Percentiles rank a stretch among this genome's conserved stretches.
phyloP scores from a whole-genome alignment of 345 rosid species.

The Citrus cavaleriei region DNA sequence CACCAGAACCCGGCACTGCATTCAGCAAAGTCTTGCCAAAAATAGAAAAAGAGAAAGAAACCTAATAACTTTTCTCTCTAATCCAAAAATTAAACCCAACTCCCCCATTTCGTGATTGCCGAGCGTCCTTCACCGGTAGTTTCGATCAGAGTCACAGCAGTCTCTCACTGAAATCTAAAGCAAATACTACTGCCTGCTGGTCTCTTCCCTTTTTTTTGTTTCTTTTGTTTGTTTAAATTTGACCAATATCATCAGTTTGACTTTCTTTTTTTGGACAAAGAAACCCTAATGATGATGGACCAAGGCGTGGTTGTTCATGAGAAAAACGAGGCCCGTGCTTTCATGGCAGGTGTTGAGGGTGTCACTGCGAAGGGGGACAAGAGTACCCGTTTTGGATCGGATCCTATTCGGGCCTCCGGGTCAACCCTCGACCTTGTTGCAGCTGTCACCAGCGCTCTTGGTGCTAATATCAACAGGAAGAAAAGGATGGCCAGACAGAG shows the following conservation, averaged over 20 bases:
- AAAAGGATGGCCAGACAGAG: constrained; percentile 90
- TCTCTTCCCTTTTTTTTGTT: constrained; percentile 14
- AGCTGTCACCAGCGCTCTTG: constrained; percentile 42
- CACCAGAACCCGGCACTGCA: constrained; percentile 21
- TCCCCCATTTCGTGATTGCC: constrained; percentile 62
- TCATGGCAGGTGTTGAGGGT: constrained; percentile 54
- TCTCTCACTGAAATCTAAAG: constrained; percentile 37
- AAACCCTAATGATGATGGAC: constrained; percentile 39
- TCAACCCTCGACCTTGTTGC: constrained; percentile 39
- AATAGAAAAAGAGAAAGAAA: constrained; percentile 30
- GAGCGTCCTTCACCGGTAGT: constrained; percentile 65
- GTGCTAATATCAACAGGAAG: constrained; percentile 54
- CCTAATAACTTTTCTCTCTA: constrained; percentile 21
- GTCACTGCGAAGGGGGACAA: constrained; percentile 28
- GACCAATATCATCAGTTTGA: constrained; percentile 27
- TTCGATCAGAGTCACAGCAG: constrained; percentile 36
- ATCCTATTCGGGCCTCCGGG: constrained; percentile 25
- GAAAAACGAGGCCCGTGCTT: constrained; percentile 54
- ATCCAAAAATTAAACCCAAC: constrained; percentile 15
- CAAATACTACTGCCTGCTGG: constrained; percentile 20
- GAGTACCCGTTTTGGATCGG: constrained; percentile 22
- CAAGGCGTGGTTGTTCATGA: constrained; percentile 27
- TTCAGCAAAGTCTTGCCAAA: constrained; percentile 35
- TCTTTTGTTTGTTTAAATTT: constrained; percentile 13
- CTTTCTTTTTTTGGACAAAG: neutral